Conservation (phyloP, 345 rosid genomes). For the Odontarrhena argentea region DNA sequence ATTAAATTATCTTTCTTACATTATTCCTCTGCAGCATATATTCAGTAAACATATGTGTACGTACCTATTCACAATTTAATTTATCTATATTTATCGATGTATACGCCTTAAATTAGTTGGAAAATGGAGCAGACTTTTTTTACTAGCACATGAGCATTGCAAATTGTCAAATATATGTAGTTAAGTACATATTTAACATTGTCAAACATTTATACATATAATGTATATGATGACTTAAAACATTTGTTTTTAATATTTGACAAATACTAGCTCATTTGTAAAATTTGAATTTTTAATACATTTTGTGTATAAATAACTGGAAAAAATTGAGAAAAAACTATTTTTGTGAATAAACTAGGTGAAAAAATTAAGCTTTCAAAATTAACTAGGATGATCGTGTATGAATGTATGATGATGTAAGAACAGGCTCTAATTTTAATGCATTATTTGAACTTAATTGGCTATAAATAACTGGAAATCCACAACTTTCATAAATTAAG, state of each 20-base stretch:
- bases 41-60: neutral
- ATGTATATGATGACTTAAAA: constrained; percentile 16
- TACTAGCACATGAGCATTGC: constrained; percentile 17
- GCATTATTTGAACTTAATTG: constrained; percentile 2
- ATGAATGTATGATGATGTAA: too few relatives aligned
- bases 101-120: constrained; percentile 3
- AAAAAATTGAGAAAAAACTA: too few relatives aligned
- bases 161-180: constrained; percentile 22
- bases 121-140: neutral
- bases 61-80: too few relatives aligned
- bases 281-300: too few relatives aligned
- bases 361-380: too few relatives aligned
- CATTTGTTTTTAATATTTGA: neutral
- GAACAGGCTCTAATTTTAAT: neutral
- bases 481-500: too few relatives aligned
- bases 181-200: neutral
- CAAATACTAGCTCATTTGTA: too few relatives aligned
- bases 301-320: too few relatives aligned
- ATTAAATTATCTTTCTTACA: constrained; percentile 20
- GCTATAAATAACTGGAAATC: neutral
- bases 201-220: too few relatives aligned
- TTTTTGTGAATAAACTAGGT: too few relatives aligned
- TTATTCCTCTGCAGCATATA: constrained; percentile 34
- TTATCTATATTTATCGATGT: neutral
- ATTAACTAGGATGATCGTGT: too few relatives aligned